Percentiles rank a stretch among this genome's conserved stretches.
phyloP scores from a whole-genome alignment of 192 early-diverging fungal species.

The Mortierella claussenii region DNA sequence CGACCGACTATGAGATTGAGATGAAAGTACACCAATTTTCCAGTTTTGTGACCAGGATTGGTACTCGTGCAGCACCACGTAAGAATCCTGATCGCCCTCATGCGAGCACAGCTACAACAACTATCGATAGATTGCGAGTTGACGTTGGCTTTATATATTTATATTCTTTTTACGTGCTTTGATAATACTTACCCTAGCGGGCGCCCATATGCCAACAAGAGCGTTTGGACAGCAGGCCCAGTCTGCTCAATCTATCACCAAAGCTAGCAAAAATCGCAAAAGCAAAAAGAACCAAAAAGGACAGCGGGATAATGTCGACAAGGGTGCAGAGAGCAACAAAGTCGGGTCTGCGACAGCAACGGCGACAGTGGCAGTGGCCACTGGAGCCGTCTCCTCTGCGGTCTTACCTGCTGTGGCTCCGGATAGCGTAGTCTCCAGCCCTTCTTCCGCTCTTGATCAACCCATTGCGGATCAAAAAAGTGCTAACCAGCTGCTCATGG shows the following conservation, averaged over 20 bases:
- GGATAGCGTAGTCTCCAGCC: background rate
- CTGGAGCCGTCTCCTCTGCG: background rate
- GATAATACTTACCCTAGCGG: constrained; percentile 13
- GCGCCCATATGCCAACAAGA: constrained; percentile 10
- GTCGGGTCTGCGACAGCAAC: background rate
- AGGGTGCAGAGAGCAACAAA: background rate
- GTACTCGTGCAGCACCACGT: constrained; percentile 50
- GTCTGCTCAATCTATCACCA: constrained; percentile 2
- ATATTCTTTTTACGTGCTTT: background rate
- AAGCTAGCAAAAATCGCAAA: constrained; percentile 28
- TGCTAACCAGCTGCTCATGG: constrained; percentile 17
- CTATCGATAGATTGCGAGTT: too few species aligned
- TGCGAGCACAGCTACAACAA: too few species aligned
- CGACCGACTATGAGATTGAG: constrained; percentile 52
- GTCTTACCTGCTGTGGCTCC: background rate
- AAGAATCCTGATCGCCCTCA: constrained; percentile 4
- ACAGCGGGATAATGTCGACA: constrained; percentile 24
- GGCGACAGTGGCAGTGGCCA: background rate
- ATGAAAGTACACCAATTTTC: constrained; percentile 51
- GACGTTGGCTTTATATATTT: constrained; percentile 2
- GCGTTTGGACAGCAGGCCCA: constrained; percentile 4
- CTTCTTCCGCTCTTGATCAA: background rate
- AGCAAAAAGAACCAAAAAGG: constrained; percentile 37
- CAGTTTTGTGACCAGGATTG: constrained; percentile 46
- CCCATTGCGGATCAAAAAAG: constrained; percentile 16